Evolutionary conservation across 2,329 filamentous ascomycete genomes (phyloP).

Genomic region (Colletotrichum godetiae): DNA sequence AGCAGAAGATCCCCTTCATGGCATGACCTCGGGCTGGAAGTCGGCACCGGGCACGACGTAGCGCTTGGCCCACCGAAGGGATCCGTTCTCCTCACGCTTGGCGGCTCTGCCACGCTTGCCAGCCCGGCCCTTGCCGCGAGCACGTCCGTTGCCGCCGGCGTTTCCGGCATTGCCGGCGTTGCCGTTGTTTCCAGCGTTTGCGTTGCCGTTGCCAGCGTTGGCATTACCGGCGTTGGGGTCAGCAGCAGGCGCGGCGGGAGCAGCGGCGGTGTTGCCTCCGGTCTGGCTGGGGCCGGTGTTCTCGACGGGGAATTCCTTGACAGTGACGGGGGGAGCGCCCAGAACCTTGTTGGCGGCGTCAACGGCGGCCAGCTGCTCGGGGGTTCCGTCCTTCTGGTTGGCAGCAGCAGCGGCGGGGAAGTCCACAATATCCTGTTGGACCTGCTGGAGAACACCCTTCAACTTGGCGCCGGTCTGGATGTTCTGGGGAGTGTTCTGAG

Average conservation of each 20-base stretch:
- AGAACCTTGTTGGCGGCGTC: constrained; percentile 54
- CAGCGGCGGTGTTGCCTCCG: constrained; percentile 33
- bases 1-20: background rate
- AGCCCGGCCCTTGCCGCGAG: background rate
- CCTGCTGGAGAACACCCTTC: constrained; percentile 57
- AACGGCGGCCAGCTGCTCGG: constrained; percentile 41
- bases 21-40: constrained; percentile 18
- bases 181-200: constrained; percentile 36
- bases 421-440: constrained; percentile 62
- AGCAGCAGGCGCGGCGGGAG: background rate
- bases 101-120: constrained; percentile 12
- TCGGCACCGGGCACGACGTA: constrained; percentile 26
- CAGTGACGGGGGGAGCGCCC: constrained; percentile 41
- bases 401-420: constrained; percentile 54
- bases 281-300: constrained; percentile 17
- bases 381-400: constrained; percentile 53
- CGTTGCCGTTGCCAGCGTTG: constrained; percentile 36
- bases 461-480: constrained; percentile 60
- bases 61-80: constrained; percentile 28
- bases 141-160: background rate
- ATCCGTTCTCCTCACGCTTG: background rate
- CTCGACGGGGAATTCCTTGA: constrained; percentile 42
- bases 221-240: constrained; percentile 7
- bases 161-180: constrained; percentile 31
- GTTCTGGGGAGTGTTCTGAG: constrained; percentile 54